Conservation (phyloP, 208 protist genomes). For the Leptomonas pyrrhocoris region DNA sequence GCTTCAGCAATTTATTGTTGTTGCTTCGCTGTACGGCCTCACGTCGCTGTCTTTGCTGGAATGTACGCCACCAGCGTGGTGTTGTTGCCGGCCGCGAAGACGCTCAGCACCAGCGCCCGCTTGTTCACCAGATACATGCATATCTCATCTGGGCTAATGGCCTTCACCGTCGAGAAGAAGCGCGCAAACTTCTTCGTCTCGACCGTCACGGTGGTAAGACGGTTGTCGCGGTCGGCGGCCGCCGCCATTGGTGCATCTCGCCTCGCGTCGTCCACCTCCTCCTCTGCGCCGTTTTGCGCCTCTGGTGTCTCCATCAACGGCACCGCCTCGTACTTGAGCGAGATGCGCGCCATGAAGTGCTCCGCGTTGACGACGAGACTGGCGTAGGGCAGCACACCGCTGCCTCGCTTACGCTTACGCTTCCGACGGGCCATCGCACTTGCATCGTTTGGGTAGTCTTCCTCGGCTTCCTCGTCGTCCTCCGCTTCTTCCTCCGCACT, state of each 20-base stretch:
- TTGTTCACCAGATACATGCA: conserved; percentile 65
- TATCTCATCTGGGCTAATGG: conserved; percentile 49
- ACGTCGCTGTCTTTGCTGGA: conserved; percentile 42
- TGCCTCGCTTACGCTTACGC: conserved; percentile 11
- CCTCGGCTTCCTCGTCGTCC: background rate
- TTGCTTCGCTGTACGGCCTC: background rate
- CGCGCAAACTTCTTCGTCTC: conserved; percentile 69
- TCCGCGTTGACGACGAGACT: conserved; percentile 60
- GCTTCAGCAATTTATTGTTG: too few relatives aligned
- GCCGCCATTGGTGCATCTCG: conserved; percentile 10
- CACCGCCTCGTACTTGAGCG: conserved; percentile 66
- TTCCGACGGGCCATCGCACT: background rate
- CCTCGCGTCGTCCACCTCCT: conserved; percentile 11
- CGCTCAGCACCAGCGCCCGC: conserved; percentile 64
- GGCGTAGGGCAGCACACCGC: conserved; percentile 1
- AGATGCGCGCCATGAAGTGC: conserved; percentile 62
- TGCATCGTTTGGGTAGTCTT: background rate
- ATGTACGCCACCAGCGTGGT: conserved; percentile 83
- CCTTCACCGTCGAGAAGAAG: conserved; percentile 71
- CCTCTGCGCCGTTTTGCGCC: background rate
- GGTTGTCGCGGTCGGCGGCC: background rate
- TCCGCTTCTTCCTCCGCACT: conserved; percentile 14
- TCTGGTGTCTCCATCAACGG: conserved; percentile 29
- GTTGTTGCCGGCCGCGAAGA: conserved; percentile 40
- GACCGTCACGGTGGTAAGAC: conserved; percentile 53